Base-by-base conservation (phyloP, 2,329 filamentous ascomycete genomes). In the Sporothrix humicola region DNA sequence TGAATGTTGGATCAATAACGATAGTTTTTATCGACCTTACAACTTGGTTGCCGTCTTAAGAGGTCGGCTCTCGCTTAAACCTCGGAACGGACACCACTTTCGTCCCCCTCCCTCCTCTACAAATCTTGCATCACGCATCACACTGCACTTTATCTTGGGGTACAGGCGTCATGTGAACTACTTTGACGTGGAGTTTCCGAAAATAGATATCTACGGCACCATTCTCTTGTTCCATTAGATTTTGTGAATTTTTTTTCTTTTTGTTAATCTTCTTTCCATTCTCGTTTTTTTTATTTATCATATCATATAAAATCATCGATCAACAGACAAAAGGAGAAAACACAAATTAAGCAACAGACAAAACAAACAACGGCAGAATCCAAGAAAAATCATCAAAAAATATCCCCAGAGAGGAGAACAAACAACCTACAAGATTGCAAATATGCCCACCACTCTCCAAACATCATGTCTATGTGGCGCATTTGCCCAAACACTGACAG, bases 401-500 rank as follows among this genome's bases (percentile, higher is more conserved):
- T 3, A 20, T 3, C n/a, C 10, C 12, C 9, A 37, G 23, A 48
- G 20, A 69, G 6, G 4, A 52, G 7, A 56, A 56, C 10, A 61
- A 61, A 61, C 17, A 20, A 54, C 17, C 3, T 20, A 44, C 3
- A 20, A 10, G 31, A 42, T 59, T 1, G 20, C 37, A 71, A 26
- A 31, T 26, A 71, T 73, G 72, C 31, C 58, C 9, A 6, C 7
- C 17, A 4, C 23, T 8, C 73, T 75, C 31, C 52, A 70, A 20
- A 76, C 78, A 31, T 74, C 77, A 0, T 79, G 78, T 73, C 77
- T 77, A 70, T 79, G 78, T 65, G 72, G 73, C 44, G 75, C 76
- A 13, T 46, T 61, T 8, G 20, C 46, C 71, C 20, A 74, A 71
- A 50, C 74, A 44, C 58, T 76, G 75, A 68, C 65, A 0, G 71